These are phyloP conservation scores for Obelidium mucronatum DNA, from an alignment of 192 early-diverging fungal genomes.

Conservation along the genomic window DNA sequence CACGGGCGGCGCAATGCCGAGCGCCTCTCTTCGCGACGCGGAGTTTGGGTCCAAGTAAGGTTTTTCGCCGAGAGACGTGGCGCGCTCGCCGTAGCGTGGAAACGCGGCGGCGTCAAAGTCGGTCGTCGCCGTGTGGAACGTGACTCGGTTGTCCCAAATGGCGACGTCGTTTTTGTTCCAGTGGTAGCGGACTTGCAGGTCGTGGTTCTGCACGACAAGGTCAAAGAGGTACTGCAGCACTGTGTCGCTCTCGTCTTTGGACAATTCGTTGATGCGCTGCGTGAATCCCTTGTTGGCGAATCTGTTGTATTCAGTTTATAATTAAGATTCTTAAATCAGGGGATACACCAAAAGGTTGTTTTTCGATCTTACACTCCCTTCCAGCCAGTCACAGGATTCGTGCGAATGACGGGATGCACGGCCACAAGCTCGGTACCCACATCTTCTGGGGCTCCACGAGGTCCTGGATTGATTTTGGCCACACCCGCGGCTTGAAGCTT, in stretches of 20 bases:
- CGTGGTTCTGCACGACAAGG: constrained; percentile 56
- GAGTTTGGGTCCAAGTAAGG: constrained; percentile 47
- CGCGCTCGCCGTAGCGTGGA: constrained; percentile 51
- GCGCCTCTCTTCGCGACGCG: constrained; percentile 24
- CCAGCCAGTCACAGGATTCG: too few relatives aligned
- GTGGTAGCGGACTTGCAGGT: constrained; percentile 55
- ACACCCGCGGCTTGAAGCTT: neutral
- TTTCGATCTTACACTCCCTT: too few relatives aligned
- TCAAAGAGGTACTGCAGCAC: constrained; percentile 65
- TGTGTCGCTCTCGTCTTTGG: constrained; percentile 64
- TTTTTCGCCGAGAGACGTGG: constrained; percentile 48
- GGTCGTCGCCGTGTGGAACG: constrained; percentile 50
- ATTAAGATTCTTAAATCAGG: neutral
- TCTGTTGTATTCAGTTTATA: constrained; percentile 23
- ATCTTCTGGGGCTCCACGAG: constrained; percentile 32
- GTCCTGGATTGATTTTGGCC: constrained; percentile 9
- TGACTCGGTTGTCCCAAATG: constrained; percentile 55
- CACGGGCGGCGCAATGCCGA: constrained; percentile 26
- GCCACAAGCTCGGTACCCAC: constrained; percentile 25
- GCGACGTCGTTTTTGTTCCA: constrained; percentile 56
- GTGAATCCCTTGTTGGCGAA: constrained; percentile 66
- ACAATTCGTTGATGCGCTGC: constrained; percentile 63
- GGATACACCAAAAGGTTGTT: constrained; percentile 45
- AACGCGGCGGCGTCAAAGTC: constrained; percentile 41
- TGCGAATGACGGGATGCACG: constrained; percentile 58